Evolutionary conservation across 768 basidiomycete species (phyloP).

Genomic region (Dacryopinax primogenitus): DNA sequence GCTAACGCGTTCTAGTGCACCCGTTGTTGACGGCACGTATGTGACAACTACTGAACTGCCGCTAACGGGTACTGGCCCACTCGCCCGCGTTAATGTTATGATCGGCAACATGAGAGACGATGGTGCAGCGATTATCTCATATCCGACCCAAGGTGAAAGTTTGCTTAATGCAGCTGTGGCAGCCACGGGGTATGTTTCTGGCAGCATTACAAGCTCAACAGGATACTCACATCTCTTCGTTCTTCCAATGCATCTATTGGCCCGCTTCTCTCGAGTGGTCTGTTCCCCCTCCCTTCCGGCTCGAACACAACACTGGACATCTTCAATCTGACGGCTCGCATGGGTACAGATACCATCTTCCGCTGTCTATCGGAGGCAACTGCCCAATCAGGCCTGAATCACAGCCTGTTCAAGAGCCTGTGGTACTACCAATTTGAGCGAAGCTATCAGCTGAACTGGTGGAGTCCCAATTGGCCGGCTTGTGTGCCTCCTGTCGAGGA

Average conservation of each 20-base stretch:
- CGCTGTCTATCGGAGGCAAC: constrained; percentile 41
- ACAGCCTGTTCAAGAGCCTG: constrained; percentile 33
- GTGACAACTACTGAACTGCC: constrained; percentile 31
- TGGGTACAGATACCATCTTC: constrained; percentile 37
- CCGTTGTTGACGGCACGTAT: constrained; percentile 37
- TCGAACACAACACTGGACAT: constrained; percentile 31
- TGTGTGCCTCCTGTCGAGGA: constrained; percentile 35
- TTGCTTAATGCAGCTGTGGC: neutral
- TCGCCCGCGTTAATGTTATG: constrained; percentile 36
- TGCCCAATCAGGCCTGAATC: constrained; percentile 32
- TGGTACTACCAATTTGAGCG: constrained; percentile 33
- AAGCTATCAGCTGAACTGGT: constrained; percentile 22
- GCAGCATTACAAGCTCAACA: neutral
- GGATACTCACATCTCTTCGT: neutral
- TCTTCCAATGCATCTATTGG: constrained; percentile 11
- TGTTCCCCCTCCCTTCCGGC: constrained; percentile 33
- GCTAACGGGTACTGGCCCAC: constrained; percentile 31
- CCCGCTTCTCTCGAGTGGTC: constrained; percentile 23
- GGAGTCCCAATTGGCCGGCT: constrained; percentile 31
- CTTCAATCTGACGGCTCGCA: constrained; percentile 37
- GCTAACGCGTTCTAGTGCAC: neutral
- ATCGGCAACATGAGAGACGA: constrained; percentile 43
- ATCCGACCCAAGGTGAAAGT: constrained; percentile 20
- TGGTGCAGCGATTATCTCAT: constrained; percentile 36
- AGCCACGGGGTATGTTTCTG: neutral